Evolutionary conservation across 371 early-diverging fungal species (phyloP), one percentile per base, ranked within the genome.

Genomic region (Mortierella sp.): DNA sequence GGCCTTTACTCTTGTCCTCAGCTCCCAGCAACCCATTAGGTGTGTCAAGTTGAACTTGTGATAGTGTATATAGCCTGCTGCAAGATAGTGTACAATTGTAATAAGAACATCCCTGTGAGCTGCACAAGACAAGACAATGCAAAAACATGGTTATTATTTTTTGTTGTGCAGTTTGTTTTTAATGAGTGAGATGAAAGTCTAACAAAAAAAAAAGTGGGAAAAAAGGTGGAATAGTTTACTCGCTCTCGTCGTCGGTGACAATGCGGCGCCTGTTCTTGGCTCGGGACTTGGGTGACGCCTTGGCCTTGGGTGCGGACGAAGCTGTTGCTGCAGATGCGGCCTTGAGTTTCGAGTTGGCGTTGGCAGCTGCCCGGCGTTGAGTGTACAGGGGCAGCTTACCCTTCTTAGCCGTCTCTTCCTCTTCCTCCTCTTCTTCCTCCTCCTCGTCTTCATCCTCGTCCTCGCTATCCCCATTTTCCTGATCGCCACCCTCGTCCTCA

Each of bases 261-360:
- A 76, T 76, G 27, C 71, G 55, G 7, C 77, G 71, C 55, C 71
- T 76, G 35, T 56, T 27, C 58, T 76, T 70, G 41, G 71, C 49
- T 0, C 54, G 68, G 18, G 44, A n/a, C 54, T 49, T 75, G n/a
- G 75, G 38, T 2, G 77, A 16, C 4, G 70, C 43, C 46, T 46
- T 71, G 35, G 21, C 58, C 35, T 63, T 68, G 60, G 80, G 71
- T 1, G 68, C 41, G 14, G 84, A 77, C 2, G 83, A 68, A 10
- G 76, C 71, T 7, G 81, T 75, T 21, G 86, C 58, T 16, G 77
- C 43, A 4, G 81, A 58, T 16, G 77, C 75, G 24, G 75, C 16
- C 32, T 80, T 84, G 71, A 84, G 55, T 44, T 84, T 84, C 12
- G 84, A 78, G 56, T 84, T 84, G 74, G 84, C 84, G 10, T 78